These are phyloP conservation scores for Alternaria longipes DNA, from an alignment of 2,329 filamentous ascomycete genomes.

Conservation along the genomic window DNA sequence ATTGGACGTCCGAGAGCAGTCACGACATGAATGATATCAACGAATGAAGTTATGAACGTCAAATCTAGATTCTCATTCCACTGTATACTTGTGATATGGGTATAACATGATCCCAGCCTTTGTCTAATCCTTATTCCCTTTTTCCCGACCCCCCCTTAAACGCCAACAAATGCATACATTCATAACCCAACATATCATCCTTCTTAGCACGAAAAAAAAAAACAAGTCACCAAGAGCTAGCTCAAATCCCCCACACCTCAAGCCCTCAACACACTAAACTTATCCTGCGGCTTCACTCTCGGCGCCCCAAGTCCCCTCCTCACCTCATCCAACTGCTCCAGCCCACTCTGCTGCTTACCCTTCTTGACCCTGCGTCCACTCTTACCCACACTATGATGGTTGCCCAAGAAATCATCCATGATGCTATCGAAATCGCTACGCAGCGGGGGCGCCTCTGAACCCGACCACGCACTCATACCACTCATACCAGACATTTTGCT, in stretches of 20 bases:
- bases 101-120: conserved; percentile 1
- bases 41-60: neutral
- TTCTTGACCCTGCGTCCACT: conserved; percentile 70
- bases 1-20: neutral
- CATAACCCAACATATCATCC: neutral
- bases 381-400: conserved; percentile 75
- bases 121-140: neutral
- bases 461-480: conserved; percentile 47
- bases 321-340: conserved; percentile 92
- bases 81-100: neutral
- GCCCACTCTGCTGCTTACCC: conserved; percentile 79
- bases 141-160: neutral
- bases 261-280: conserved; percentile 17
- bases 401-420: conserved; percentile 90
- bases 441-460: conserved; percentile 61
- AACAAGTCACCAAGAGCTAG: neutral
- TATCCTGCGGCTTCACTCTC: conserved; percentile 49
- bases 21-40: neutral
- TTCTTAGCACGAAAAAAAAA: neutral
- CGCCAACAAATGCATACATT: conserved; percentile 8
- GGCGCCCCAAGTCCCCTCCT: conserved; percentile 81
- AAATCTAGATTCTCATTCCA: neutral
- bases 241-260: neutral
- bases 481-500: conserved; percentile 51
- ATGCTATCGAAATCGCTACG: conserved; percentile 86